Conservation (phyloP, 1,284 basidiomycete species). For the Papiliotrema flavescens region DNA sequence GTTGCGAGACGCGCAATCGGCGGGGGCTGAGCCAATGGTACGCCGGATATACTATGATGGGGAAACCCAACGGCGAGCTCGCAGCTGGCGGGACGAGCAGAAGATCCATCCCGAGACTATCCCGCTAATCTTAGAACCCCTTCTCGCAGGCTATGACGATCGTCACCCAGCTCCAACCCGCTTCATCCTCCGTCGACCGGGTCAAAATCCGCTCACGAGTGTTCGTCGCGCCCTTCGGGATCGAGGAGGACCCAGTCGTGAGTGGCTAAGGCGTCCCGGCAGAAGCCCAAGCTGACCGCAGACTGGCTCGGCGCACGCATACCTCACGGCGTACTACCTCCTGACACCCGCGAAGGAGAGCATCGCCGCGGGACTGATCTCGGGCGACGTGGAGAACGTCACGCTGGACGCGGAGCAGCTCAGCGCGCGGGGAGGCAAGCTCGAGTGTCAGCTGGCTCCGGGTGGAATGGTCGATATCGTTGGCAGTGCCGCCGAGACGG, state of each 20-base stretch:
- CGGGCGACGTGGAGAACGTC: background rate
- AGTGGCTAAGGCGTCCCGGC: constrained; percentile 7
- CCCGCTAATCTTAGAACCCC: background rate
- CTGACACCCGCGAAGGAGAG: constrained; percentile 6
- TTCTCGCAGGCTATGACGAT: constrained; percentile 13
- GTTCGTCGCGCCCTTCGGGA: constrained; percentile 26
- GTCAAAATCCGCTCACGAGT: constrained; percentile 27
- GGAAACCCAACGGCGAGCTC: too few species aligned
- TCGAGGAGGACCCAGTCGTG: constrained; percentile 43
- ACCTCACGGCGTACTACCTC: constrained; percentile 35
- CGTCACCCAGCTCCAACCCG: constrained; percentile 24
- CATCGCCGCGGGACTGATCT: background rate
- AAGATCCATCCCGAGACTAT: too few species aligned
- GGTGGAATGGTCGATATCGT: constrained; percentile 14
- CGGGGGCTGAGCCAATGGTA: too few species aligned
- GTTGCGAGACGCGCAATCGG: too few species aligned
- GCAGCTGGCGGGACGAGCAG: too few species aligned
- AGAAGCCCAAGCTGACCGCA: constrained; percentile 7
- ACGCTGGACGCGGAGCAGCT: constrained; percentile 18
- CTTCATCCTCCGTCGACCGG: constrained; percentile 1
- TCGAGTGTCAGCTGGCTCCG: constrained; percentile 11
- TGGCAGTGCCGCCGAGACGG: constrained; percentile 16
- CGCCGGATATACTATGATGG: too few species aligned
- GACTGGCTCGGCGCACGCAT: constrained; percentile 36
- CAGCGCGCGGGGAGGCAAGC: constrained; percentile 16